Evolutionary conservation across 2,329 filamentous ascomycete genomes (phyloP).

Genomic region (Ampelomyces quisqualis): DNA sequence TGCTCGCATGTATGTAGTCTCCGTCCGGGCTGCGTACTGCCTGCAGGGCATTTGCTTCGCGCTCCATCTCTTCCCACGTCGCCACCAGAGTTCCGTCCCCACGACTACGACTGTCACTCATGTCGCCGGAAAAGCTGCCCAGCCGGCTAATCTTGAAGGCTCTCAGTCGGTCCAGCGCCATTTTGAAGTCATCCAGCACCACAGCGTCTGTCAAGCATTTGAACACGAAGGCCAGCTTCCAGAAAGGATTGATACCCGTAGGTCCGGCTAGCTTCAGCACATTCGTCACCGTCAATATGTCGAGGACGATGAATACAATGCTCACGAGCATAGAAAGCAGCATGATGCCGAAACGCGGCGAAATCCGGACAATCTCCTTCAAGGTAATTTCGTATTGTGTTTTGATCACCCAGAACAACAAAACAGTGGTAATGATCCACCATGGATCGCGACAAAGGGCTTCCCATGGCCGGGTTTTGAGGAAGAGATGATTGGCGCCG

Average conservation of each 20-base stretch:
- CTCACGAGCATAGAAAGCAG: slow-evolving; percentile 61
- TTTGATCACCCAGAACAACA: slow-evolving; percentile 64
- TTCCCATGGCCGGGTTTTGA: slow-evolving; percentile 59
- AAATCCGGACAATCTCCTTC: slow-evolving; percentile 59
- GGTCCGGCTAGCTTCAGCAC: slow-evolving; percentile 45
- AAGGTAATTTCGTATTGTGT: slow-evolving; percentile 61
- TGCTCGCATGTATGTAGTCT: slow-evolving; percentile 32
- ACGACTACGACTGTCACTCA: slow-evolving; percentile 36
- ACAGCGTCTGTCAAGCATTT: slow-evolving; percentile 68
- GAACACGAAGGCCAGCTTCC: slow-evolving; percentile 65
- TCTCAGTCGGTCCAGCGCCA: slow-evolving; percentile 52
- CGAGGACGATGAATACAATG: slow-evolving; percentile 61
- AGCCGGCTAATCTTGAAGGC: slow-evolving; percentile 48
- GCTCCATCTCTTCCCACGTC: slow-evolving; percentile 39
- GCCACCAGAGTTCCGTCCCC: slow-evolving; percentile 34
- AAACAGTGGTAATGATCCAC: slow-evolving; percentile 65
- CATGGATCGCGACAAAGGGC: slow-evolving; percentile 65
- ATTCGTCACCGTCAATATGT: slow-evolving; percentile 60
- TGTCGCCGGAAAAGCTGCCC: slow-evolving; percentile 41
- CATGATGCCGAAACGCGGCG: slow-evolving; percentile 65
- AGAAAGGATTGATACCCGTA: slow-evolving; percentile 66
- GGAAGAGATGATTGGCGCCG: slow-evolving; percentile 55
- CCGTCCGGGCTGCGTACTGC: slow-evolving; percentile 34
- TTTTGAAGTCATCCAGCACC: slow-evolving; percentile 69
- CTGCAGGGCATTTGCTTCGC: slow-evolving; percentile 29